These are phyloP conservation scores for Suillus fuscotomentosus DNA, from an alignment of 768 basidiomycete species.

Conservation along the genomic window DNA sequence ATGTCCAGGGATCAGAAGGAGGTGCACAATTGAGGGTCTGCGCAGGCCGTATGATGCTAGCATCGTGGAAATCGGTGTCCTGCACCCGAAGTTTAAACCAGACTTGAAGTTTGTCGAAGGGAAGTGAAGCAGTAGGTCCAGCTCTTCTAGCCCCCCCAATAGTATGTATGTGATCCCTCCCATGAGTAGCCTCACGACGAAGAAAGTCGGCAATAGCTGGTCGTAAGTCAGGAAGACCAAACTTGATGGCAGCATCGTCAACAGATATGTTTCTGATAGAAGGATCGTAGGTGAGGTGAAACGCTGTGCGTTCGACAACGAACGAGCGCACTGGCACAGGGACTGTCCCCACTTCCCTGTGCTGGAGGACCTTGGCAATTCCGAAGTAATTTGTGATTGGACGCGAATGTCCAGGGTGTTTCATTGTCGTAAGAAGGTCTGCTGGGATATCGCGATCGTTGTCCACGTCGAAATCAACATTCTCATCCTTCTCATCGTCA, in stretches of 20 bases:
- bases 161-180: not conserved
- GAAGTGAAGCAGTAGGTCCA: too few species aligned
- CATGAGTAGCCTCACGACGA: not conserved
- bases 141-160: too few species aligned
- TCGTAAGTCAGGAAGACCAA: conserved; percentile 10
- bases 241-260: conserved; percentile 17
- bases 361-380: not conserved
- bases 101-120: too few species aligned
- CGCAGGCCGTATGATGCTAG: too few species aligned
- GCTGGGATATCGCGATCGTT: not conserved
- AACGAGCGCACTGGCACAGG: conserved; percentile 16
- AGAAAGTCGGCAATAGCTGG: conserved; percentile 7
- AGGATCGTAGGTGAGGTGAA: conserved; percentile 26
- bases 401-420: not conserved
- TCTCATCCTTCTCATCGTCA: conserved; percentile 4
- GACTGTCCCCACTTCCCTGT: not conserved
- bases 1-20: too few species aligned
- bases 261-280: conserved; percentile 16
- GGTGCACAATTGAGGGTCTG: too few species aligned
- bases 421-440: not conserved
- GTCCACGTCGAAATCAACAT: conserved; percentile 5
- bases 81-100: too few species aligned
- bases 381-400: not conserved
- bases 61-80: too few species aligned
- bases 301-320: conserved; percentile 13